Percentiles rank a stretch among this genome's conserved stretches.
Evolutionary conservation across 305 asterid species (phyloP).

Genomic region (Monarda citriodora): DNA sequence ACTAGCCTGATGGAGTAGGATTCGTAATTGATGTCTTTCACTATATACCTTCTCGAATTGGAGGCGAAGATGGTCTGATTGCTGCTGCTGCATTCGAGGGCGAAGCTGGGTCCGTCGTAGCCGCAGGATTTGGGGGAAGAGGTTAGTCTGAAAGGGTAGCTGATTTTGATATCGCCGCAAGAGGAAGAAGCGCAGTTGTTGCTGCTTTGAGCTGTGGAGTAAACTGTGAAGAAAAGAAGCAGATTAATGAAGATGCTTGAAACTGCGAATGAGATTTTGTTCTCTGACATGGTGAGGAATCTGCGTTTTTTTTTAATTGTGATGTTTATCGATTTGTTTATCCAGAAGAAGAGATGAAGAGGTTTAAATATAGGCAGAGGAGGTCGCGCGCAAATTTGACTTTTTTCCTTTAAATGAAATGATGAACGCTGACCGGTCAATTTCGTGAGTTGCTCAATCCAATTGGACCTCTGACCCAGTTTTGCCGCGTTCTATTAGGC

Average conservation of each 20-base stretch:
- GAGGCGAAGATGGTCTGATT: slow-evolving; percentile 25
- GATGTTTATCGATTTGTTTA: background rate
- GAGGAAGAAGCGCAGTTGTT: slow-evolving; percentile 22
- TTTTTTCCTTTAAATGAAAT: no score
- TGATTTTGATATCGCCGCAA: slow-evolving; percentile 37
- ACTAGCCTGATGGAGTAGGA: slow-evolving; percentile 35
- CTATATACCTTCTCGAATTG: slow-evolving; percentile 22
- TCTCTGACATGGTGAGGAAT: slow-evolving; percentile 16
- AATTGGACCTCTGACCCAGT: no score
- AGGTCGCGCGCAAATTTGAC: background rate
- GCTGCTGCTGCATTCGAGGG: slow-evolving; percentile 39
- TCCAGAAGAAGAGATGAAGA: background rate
- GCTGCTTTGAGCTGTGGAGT: slow-evolving; percentile 26
- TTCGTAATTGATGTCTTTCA: slow-evolving; percentile 33
- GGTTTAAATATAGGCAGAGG: background rate
- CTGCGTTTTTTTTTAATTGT: background rate
- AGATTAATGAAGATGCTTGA: slow-evolving; percentile 24
- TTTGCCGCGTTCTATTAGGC: no score
- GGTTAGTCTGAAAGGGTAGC: slow-evolving; percentile 36
- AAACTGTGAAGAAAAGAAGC: slow-evolving; percentile 19
- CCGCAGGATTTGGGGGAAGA: slow-evolving; percentile 28
- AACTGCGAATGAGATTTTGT: slow-evolving; percentile 3
- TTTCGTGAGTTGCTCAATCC: no score
- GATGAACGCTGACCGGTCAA: no score
- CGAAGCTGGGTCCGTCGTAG: slow-evolving; percentile 22